These are phyloP conservation scores for Alternaria atra DNA, from an alignment of 2,329 filamentous ascomycete species.

Conservation along the genomic window DNA sequence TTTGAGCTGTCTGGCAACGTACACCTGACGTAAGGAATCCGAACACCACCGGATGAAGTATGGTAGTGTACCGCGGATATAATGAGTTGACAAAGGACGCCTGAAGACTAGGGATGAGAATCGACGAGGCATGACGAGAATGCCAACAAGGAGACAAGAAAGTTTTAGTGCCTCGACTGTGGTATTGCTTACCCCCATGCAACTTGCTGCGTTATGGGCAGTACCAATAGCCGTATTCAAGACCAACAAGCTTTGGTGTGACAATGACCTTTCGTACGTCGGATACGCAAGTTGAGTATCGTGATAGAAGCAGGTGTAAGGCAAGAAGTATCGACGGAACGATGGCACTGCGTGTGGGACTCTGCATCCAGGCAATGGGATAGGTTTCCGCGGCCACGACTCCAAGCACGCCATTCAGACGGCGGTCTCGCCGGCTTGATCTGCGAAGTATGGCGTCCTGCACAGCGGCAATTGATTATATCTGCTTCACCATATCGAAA, in stretches of 20 bases:
- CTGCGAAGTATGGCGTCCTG: slow-evolving; percentile 15
- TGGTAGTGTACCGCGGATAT: background rate
- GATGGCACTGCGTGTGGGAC: slow-evolving; percentile 21
- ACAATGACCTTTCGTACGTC: background rate
- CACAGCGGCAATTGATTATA: slow-evolving; percentile 22
- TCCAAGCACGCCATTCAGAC: slow-evolving; percentile 17
- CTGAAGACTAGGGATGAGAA: background rate
- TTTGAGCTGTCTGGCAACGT: slow-evolving; percentile 9
- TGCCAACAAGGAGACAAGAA: background rate
- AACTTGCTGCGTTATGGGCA: background rate
- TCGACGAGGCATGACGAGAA: background rate
- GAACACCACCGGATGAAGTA: background rate
- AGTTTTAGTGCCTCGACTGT: background rate
- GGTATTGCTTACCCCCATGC: background rate
- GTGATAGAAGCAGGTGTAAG: slow-evolving; percentile 13
- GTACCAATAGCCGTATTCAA: slow-evolving; percentile 3
- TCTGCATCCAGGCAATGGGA: slow-evolving; percentile 23
- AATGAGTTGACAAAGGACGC: background rate
- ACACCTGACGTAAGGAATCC: slow-evolving; percentile 12
- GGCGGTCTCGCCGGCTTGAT: slow-evolving; percentile 20
- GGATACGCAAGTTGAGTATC: slow-evolving; percentile 2
- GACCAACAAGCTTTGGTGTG: slow-evolving; percentile 10
- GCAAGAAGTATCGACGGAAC: slow-evolving; percentile 32
- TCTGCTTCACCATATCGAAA: slow-evolving; percentile 10
- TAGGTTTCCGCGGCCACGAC: slow-evolving; percentile 21